Evolutionary conservation across 345 rosid genomes (phyloP).

Genomic region (Hypericum perforatum): DNA sequence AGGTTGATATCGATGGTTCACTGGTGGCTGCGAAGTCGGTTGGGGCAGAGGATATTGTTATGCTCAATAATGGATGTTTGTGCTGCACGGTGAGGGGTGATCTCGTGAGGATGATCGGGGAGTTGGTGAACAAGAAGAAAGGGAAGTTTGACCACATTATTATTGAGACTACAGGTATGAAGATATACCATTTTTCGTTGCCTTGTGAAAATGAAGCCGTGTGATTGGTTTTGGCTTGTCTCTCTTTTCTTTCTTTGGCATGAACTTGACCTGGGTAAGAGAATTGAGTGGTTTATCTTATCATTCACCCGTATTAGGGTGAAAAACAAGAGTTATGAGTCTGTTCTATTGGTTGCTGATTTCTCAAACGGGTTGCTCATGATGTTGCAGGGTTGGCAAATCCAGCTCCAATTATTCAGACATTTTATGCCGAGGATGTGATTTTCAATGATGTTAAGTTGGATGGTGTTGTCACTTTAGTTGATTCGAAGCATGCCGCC

Average conservation of each 20-base stretch:
- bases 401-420: conserved; percentile 96
- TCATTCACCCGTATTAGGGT: too few species aligned
- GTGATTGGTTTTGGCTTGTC: neutral
- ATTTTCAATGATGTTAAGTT: conserved; percentile 81
- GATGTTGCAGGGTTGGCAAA: conserved; percentile 69
- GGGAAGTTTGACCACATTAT: conserved; percentile 88
- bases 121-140: conserved; percentile 67
- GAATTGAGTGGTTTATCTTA: too few species aligned
- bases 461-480: conserved; percentile 91
- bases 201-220: neutral
- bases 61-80: conserved; percentile 95
- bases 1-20: conserved; percentile 91
- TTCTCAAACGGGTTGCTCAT: neutral
- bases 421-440: conserved; percentile 83
- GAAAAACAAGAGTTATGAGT: too few species aligned
- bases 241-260: too few species aligned
- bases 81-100: conserved; percentile 98
- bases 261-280: too few species aligned
- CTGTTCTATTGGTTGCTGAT: too few species aligned
- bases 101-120: conserved; percentile 89
- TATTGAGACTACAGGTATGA: conserved; percentile 81
- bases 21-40: conserved; percentile 82
- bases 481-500: conserved; percentile 87
- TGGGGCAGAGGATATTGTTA: conserved; percentile 81
- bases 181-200: neutral